Percentiles rank a stretch among this genome's conserved stretches.
Conservation (phyloP, 2,329 filamentous ascomycete species). For the Aureobasidium sp. region DNA sequence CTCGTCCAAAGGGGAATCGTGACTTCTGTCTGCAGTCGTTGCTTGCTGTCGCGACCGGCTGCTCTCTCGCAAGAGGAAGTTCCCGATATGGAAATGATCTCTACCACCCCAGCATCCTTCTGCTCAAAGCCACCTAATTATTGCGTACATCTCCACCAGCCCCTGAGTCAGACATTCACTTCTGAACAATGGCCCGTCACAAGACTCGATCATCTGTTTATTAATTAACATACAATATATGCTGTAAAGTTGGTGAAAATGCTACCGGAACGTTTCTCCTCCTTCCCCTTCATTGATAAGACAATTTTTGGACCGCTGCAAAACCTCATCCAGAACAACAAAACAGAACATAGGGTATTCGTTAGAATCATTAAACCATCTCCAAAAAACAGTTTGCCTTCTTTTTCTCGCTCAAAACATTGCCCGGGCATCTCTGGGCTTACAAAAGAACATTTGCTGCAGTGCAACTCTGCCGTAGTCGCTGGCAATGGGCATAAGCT, state of each 20-base stretch:
- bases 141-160: not conserved
- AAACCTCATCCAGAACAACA: not conserved
- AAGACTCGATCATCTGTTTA: not conserved
- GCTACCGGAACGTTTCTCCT: not conserved
- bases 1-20: not conserved
- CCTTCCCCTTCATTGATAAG: not conserved
- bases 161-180: not conserved
- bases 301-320: not conserved
- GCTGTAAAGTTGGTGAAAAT: not conserved
- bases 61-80: not conserved
- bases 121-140: slow-evolving; percentile 4
- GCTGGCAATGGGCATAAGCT: not conserved
- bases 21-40: not conserved
- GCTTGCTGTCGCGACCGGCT: slow-evolving; percentile 1
- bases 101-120: not conserved
- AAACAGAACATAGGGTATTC: not conserved
- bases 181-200: not conserved
- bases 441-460: not conserved
- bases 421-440: not conserved
- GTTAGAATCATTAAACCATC: not conserved
- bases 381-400: not conserved
- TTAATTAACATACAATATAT: slow-evolving; percentile 6
- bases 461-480: not conserved
- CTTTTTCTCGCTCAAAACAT: not conserved
- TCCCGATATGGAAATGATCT: not conserved